Conservation (phyloP, 1,284 basidiomycete species). For the Trichosporon sp. region DNA sequence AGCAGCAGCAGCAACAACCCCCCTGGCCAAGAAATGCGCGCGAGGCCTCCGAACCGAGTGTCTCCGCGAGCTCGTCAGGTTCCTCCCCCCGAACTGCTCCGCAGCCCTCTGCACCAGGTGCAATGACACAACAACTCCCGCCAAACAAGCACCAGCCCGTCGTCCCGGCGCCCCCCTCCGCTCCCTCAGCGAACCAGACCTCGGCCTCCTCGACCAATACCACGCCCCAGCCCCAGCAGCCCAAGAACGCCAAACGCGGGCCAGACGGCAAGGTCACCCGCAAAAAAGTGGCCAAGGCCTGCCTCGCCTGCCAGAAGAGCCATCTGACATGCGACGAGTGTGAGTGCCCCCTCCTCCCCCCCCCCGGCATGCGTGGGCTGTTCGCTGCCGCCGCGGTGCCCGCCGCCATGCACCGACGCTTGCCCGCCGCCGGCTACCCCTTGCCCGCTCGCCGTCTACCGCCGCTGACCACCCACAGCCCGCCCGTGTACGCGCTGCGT, state of each 20-base stretch:
- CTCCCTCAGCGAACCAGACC: neutral
- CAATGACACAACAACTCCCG: neutral
- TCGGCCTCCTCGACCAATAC: neutral
- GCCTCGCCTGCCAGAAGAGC: slow-evolving; percentile 86
- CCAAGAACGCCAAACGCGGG: neutral
- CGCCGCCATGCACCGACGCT: slow-evolving; percentile 13
- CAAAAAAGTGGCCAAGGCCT: slow-evolving; percentile 58
- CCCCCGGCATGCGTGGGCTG: neutral
- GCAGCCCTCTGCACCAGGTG: neutral
- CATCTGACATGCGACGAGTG: slow-evolving; percentile 97
- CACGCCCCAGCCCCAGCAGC: neutral
- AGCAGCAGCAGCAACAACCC: neutral
- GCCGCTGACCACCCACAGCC: slow-evolving; percentile 54
- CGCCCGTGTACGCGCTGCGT: slow-evolving; percentile 92
- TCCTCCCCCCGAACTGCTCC: slow-evolving; percentile 6
- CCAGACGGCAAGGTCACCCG: slow-evolving; percentile 58
- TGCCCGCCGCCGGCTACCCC: neutral
- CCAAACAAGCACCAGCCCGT: neutral
- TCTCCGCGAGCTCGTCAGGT: slow-evolving; percentile 7
- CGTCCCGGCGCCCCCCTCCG: neutral
- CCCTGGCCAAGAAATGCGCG: slow-evolving; percentile 11
- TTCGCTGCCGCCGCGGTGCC: neutral
- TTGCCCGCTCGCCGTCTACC: neutral
- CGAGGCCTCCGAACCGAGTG: slow-evolving; percentile 13
- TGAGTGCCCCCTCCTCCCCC: slow-evolving; percentile 46